phyloP scores from a whole-genome alignment of 805 yeast species.

The Millerozyma acaciae region DNA sequence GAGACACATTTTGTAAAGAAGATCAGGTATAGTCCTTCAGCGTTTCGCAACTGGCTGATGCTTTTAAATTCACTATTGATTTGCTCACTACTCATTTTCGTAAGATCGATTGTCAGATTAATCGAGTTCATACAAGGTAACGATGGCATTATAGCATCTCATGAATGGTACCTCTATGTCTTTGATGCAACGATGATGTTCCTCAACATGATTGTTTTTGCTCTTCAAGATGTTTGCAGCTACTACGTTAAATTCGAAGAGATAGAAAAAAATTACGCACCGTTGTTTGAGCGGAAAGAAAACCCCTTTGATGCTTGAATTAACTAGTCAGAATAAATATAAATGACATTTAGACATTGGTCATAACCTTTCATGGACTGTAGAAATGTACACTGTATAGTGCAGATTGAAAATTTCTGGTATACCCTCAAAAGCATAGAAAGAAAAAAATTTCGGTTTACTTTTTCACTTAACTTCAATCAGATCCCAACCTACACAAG shows the following conservation, averaged over 20 bases:
- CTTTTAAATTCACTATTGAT: conserved; percentile 5
- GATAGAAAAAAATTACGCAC: too few relatives aligned
- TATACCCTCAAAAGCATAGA: too few relatives aligned
- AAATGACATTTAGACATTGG: too few relatives aligned
- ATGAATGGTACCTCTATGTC: conserved; percentile 22
- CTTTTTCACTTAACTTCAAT: too few relatives aligned
- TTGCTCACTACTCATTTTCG: conserved; percentile 16
- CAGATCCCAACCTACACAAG: too few relatives aligned
- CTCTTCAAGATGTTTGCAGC: conserved; percentile 2
- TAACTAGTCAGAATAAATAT: too few relatives aligned
- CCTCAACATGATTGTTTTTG: conserved; percentile 3
- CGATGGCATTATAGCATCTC: conserved; percentile 19
- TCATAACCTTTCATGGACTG: too few relatives aligned
- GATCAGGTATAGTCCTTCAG: conserved; percentile 1
- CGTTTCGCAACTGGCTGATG: conserved; percentile 8
- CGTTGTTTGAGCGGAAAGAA: too few relatives aligned
- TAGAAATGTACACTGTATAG: too few relatives aligned
- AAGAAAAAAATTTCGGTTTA: too few relatives aligned
- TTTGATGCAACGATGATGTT: conserved; percentile 28
- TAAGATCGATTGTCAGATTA: conserved; percentile 29
- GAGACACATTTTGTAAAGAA: neutral
- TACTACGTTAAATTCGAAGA: conserved; percentile 2
- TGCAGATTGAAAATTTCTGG: too few relatives aligned
- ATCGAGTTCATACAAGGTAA: conserved; percentile 27
- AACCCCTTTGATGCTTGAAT: too few relatives aligned